Evolutionary conservation across 768 basidiomycete species (phyloP), one percentile per base, ranked within the genome.

Genomic region (Tricholomella constricta): DNA sequence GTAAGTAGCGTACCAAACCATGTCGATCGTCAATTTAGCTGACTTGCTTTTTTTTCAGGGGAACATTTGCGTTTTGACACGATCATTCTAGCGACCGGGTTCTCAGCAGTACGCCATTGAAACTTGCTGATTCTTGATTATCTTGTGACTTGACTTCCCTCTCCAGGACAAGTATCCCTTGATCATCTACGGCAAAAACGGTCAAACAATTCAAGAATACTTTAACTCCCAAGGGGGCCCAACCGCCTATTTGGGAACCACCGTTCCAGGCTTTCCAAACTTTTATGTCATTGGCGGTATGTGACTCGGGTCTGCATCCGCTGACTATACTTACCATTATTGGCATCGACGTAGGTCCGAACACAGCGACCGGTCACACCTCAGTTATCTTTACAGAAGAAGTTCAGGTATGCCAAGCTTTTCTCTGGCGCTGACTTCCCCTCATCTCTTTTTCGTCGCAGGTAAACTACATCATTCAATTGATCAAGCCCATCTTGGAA

Each of bases 211-310:
- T n/a, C 68, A 73, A 55, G 72, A 74, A 42, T 78, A 76, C 51
- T 77, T 66, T 51, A 64, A 70, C 10, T 55, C 65, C 6, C 62
- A 72, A n/a, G 67, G 67, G 0, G 78, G 78, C 0, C 74, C 78
- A 9, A 69, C 69, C 41, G 78, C 78, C 15, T 79, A 79, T 57
- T 59, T 73, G 7, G 78, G 77, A 23, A 77, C 74, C 1, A 65
- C 69, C 5, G 51, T 75, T 4, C 76, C 78, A 26, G 72, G 71
- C 10, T 80, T 80, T 58, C 79, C 79, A 0, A 80, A 80, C 55
- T 72, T 77, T 51, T 78, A 66, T 57, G 63, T 68, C 8, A 46
- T 79, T 4, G 57, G 66, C 20, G 79, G 78, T 74, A 41, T 29
- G 64, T 55, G 12, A 32, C n/a, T 25, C 11, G 44, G 6, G 23